Conservation (phyloP, 331 rosid species). For the Ulmus americana region DNA sequence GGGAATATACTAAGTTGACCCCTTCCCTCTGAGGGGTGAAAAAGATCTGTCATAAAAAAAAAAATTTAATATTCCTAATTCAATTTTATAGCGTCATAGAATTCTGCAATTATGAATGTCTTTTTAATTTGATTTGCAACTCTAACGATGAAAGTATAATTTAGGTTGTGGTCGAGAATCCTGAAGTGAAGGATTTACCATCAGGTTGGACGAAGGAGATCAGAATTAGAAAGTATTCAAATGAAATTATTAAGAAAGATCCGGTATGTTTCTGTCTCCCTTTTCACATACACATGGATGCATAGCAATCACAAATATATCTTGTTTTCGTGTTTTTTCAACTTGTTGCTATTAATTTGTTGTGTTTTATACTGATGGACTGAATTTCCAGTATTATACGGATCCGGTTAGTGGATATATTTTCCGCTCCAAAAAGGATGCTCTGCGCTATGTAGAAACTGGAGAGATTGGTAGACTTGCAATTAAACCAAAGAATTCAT, state of each 20-base stretch:
- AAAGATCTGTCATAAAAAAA: background rate
- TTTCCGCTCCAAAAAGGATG: conserved; percentile 79
- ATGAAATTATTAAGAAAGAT: conserved; percentile 47
- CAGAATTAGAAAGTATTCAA: conserved; percentile 42
- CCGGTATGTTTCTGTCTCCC: conserved; percentile 43
- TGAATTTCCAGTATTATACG: conserved; percentile 50
- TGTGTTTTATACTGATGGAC: conserved; percentile 4
- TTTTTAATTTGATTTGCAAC: conserved; percentile 17
- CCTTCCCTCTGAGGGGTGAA: background rate
- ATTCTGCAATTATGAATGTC: background rate
- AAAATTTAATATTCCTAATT: background rate
- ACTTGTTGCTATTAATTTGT: conserved; percentile 5
- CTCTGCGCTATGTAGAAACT: conserved; percentile 52
- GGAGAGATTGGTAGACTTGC: conserved; percentile 49
- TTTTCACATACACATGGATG: background rate
- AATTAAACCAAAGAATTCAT: conserved; percentile 37
- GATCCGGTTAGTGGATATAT: conserved; percentile 70
- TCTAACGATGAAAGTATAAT: conserved; percentile 24
- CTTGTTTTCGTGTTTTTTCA: background rate
- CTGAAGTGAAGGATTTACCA: conserved; percentile 58
- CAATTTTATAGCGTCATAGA: background rate
- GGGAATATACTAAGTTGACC: too few species aligned
- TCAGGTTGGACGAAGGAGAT: conserved; percentile 71
- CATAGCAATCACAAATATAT: background rate
- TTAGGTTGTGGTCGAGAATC: conserved; percentile 54